Percentiles rank a stretch among this genome's conserved stretches.
These are phyloP conservation scores for Pelargonium citronellum DNA, from an alignment of 441 rosid genomes.

Conservation along the genomic window DNA sequence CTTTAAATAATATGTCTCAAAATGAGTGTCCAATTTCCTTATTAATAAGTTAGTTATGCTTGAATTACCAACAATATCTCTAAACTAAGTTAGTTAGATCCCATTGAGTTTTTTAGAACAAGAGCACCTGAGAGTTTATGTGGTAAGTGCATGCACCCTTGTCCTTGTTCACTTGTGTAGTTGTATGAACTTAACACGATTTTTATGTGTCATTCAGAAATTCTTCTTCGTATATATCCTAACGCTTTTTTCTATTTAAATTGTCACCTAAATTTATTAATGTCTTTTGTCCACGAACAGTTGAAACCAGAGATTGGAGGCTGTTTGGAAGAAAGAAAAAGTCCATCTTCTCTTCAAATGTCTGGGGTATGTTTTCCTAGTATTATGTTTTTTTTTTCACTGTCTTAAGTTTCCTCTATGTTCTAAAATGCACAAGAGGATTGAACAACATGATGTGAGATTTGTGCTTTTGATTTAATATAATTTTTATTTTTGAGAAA, in stretches of 20 bases:
- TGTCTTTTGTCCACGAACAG: slow-evolving; percentile 29
- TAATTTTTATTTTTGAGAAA: background rate
- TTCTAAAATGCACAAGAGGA: background rate
- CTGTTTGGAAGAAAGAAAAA: slow-evolving; percentile 28
- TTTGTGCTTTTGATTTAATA: background rate
- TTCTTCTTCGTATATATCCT: background rate
- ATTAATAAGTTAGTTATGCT: no score
- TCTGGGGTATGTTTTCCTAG: slow-evolving; percentile 31
- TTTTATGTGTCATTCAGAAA: background rate
- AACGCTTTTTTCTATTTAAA: background rate
- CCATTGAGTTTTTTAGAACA: no score
- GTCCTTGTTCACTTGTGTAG: background rate
- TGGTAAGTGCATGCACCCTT: background rate
- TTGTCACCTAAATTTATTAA: background rate
- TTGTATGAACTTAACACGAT: background rate
- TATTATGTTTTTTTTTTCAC: background rate
- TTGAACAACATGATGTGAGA: background rate
- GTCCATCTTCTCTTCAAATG: slow-evolving; percentile 25
- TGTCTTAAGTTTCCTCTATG: background rate
- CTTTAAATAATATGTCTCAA: no score
- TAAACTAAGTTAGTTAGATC: no score
- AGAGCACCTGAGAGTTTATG: background rate
- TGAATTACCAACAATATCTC: background rate
- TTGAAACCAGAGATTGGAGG: slow-evolving; percentile 39
- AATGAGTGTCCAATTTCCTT: no score